A percentile compares a stretch with the other conserved stretches of the same genome.
Evolutionary conservation across 1,284 basidiomycete species (phyloP).

Genomic region (Tilletia horrida): DNA sequence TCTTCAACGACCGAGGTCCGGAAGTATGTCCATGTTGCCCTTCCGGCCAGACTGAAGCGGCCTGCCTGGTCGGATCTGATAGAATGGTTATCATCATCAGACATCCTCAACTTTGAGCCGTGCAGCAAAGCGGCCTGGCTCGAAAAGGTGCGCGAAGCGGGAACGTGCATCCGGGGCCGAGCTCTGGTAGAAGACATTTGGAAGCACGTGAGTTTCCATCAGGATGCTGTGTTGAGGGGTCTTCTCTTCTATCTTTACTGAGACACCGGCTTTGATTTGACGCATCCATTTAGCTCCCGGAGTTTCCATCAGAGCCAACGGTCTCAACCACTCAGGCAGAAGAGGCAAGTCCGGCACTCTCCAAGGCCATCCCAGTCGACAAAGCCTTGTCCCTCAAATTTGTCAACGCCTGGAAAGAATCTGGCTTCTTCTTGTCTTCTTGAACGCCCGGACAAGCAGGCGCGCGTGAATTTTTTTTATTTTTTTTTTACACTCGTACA

Average conservation of each 20-base stretch:
- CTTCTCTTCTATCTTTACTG: too few relatives aligned
- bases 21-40: slow-evolving; percentile 5
- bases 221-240: too few relatives aligned
- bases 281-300: background rate
- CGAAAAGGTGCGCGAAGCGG: slow-evolving; percentile 54
- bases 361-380: slow-evolving; percentile 7
- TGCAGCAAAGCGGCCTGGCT: slow-evolving; percentile 66
- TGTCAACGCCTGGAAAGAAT: slow-evolving; percentile 11
- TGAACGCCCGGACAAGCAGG: too few relatives aligned
- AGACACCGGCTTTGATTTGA: too few relatives aligned
- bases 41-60: slow-evolving; percentile 17
- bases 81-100: slow-evolving; percentile 62
- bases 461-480: too few relatives aligned
- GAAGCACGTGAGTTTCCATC: slow-evolving; percentile 14
- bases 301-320: background rate
- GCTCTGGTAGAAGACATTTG: slow-evolving; percentile 25
- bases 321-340: background rate
- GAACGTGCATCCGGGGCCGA: slow-evolving; percentile 19
- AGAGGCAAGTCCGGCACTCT: background rate
- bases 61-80: slow-evolving; percentile 62
- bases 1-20: background rate
- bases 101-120: slow-evolving; percentile 70
- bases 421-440: slow-evolving; percentile 2
- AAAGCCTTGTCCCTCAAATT: slow-evolving; percentile 1
- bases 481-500: background rate